Conservation (phyloP, 257 asterid genomes). For the Haberlea rhodopensis region DNA sequence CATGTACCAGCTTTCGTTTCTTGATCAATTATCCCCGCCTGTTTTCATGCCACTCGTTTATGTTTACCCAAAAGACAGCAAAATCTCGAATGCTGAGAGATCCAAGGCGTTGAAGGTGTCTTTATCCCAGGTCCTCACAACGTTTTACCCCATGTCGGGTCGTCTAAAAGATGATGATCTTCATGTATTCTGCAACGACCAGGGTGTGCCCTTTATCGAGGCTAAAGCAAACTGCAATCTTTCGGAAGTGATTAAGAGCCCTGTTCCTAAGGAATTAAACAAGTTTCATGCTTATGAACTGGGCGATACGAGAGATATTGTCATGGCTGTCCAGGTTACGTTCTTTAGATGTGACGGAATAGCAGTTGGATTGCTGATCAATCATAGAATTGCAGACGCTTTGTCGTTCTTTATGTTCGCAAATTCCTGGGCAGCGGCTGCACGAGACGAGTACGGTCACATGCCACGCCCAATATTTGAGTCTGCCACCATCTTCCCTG, state of each 20-base stretch:
- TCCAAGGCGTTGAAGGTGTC: constrained; percentile 37
- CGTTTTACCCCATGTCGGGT: constrained; percentile 53
- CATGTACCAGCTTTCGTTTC: constrained; percentile 42
- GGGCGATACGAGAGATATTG: constrained; percentile 25
- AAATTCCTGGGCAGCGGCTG: constrained; percentile 43
- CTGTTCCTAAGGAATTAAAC: constrained; percentile 31
- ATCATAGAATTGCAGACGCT: constrained; percentile 49
- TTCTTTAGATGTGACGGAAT: constrained; percentile 42
- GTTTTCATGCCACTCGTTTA: constrained; percentile 39
- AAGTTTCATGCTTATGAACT: constrained; percentile 37
- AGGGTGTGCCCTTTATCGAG: constrained; percentile 39
- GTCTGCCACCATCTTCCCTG: constrained; percentile 38
- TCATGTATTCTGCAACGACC: constrained; percentile 42
- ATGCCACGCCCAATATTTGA: constrained; percentile 30
- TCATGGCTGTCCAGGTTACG: constrained; percentile 35
- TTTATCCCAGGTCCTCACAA: constrained; percentile 36
- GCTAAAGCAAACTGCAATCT: constrained; percentile 37
- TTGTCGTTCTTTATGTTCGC: constrained; percentile 28
- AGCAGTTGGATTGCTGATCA: constrained; percentile 34
- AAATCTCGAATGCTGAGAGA: constrained; percentile 23
- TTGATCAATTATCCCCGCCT: constrained; percentile 47
- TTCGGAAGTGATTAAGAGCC: constrained; percentile 21
- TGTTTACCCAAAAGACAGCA: constrained; percentile 32
- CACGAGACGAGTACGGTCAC: constrained; percentile 11
- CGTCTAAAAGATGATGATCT: constrained; percentile 30